Evolutionary conservation across 1,284 basidiomycete genomes (phyloP).

Genomic region (Athelia sp.): DNA sequence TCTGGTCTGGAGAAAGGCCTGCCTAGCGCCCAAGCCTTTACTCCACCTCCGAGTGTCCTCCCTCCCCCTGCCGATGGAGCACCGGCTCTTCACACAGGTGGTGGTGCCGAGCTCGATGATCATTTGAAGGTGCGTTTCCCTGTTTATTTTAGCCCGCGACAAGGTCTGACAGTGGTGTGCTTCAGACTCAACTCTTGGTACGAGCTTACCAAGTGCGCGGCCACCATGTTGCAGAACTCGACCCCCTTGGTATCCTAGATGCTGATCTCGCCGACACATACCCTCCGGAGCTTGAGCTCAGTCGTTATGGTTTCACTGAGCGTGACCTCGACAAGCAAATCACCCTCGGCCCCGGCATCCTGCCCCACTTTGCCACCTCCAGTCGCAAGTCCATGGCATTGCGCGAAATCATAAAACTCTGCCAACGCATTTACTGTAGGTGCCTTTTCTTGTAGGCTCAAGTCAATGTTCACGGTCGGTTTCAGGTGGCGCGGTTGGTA

Average conservation of each 20-base stretch:
- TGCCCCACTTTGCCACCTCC: slow-evolving; percentile 90
- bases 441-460: slow-evolving; percentile 8
- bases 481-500: slow-evolving; percentile 88
- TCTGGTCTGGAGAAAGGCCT: slow-evolving; percentile 89
- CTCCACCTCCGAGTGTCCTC: slow-evolving; percentile 72
- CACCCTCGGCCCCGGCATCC: slow-evolving; percentile 90
- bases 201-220: slow-evolving; percentile 99
- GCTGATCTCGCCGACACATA: slow-evolving; percentile 75
- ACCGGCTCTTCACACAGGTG: slow-evolving; percentile 72
- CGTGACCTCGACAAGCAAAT: slow-evolving; percentile 94
- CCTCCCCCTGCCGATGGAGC: slow-evolving; percentile 75
- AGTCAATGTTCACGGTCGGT: slow-evolving; percentile 6
- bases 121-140: slow-evolving; percentile 78
- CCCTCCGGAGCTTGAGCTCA: slow-evolving; percentile 87
- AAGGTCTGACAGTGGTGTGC: background rate
- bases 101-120: slow-evolving; percentile 80
- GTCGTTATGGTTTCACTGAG: slow-evolving; percentile 93
- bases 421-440: slow-evolving; percentile 94
- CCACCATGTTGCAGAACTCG: slow-evolving; percentile 93
- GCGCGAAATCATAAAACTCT: slow-evolving; percentile 88
- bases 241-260: slow-evolving; percentile 91
- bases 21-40: slow-evolving; percentile 79
- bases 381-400: slow-evolving; percentile 85
- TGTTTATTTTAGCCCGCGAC: slow-evolving; percentile 3
- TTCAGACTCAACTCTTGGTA: slow-evolving; percentile 90